A percentile compares a stretch with the other conserved stretches of the same genome.
These are phyloP conservation scores for Tuber indicum DNA, from an alignment of 495 filamentous ascomycete species.

Conservation along the genomic window DNA sequence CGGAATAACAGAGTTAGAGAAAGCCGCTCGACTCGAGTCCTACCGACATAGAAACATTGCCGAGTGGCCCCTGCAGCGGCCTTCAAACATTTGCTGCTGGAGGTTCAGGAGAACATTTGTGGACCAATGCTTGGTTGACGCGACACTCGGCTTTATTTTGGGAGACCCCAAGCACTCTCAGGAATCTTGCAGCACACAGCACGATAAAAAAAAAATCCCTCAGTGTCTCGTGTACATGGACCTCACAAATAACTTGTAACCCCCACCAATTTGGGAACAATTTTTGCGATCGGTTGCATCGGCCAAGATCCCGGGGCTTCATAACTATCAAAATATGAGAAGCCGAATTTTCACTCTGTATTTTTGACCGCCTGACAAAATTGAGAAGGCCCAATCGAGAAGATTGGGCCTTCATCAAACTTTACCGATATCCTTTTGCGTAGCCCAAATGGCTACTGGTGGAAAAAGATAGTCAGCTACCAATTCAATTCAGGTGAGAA, in stretches of 20 bases:
- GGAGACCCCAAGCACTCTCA: constrained; percentile 16
- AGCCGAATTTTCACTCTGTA: constrained; percentile 11
- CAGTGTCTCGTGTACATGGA: constrained; percentile 34
- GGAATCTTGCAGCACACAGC: constrained; percentile 32
- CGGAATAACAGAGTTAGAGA: constrained; percentile 16
- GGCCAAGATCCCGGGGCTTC: constrained; percentile 17
- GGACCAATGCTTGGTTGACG: constrained; percentile 40
- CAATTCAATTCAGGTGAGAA: neutral
- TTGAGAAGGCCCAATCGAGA: neutral
- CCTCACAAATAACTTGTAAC: constrained; percentile 23
- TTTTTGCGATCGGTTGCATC: constrained; percentile 31
- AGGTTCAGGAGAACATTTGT: constrained; percentile 23
- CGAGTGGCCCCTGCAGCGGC: constrained; percentile 32
- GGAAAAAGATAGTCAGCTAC: neutral
- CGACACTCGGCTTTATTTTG: constrained; percentile 35
- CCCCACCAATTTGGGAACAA: constrained; percentile 17
- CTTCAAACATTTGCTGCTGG: constrained; percentile 29
- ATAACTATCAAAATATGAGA: constrained; percentile 25
- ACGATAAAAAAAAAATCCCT: constrained; percentile 36
- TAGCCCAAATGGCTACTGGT: neutral
- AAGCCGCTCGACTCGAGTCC: constrained; percentile 17
- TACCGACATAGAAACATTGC: constrained; percentile 30
- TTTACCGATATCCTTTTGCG: neutral
- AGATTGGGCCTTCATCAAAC: neutral
- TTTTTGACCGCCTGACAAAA: neutral